phyloP scores from a whole-genome alignment of 148 eudicot genomes.

The Hydrangea macrophylla region DNA sequence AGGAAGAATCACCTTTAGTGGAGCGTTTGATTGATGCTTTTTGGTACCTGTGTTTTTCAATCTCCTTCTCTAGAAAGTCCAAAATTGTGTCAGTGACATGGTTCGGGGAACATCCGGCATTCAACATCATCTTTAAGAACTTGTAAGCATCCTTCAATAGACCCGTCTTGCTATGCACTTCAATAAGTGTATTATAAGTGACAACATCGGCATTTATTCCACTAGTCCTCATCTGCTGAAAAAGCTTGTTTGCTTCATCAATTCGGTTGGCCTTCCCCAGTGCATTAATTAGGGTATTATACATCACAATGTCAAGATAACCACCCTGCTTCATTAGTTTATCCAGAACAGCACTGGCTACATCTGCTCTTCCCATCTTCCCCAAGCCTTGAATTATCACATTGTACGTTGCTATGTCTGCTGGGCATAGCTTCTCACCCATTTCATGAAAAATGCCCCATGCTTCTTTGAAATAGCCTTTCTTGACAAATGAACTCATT shows the following conservation, averaged over 20 bases:
- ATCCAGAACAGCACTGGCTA: conserved; percentile 55
- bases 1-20: conserved; percentile 24
- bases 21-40: conserved; percentile 37
- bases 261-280: conserved; percentile 81
- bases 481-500: conserved; percentile 85
- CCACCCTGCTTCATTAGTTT: conserved; percentile 75
- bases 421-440: conserved; percentile 62
- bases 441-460: conserved; percentile 68
- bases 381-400: conserved; percentile 77
- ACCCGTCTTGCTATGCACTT: conserved; percentile 70
- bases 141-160: conserved; percentile 62
- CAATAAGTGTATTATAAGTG: conserved; percentile 75
- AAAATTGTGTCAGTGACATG: conserved; percentile 77
- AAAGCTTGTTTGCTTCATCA: conserved; percentile 61
- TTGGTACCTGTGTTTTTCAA: conserved; percentile 42
- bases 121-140: conserved; percentile 76
- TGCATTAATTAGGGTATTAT: conserved; percentile 75
- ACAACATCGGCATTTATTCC: conserved; percentile 84
- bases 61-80: conserved; percentile 66
- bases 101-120: conserved; percentile 82
- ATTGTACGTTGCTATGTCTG: conserved; percentile 75
- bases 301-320: conserved; percentile 83
- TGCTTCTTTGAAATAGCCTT: conserved; percentile 71
- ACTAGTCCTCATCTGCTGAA: conserved; percentile 63
- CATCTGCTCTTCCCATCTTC: conserved; percentile 78